Evolutionary conservation across 2,329 filamentous ascomycete species (phyloP), one percentile per base, ranked within the genome.

Genomic region (Metarhizium anisopliae): DNA sequence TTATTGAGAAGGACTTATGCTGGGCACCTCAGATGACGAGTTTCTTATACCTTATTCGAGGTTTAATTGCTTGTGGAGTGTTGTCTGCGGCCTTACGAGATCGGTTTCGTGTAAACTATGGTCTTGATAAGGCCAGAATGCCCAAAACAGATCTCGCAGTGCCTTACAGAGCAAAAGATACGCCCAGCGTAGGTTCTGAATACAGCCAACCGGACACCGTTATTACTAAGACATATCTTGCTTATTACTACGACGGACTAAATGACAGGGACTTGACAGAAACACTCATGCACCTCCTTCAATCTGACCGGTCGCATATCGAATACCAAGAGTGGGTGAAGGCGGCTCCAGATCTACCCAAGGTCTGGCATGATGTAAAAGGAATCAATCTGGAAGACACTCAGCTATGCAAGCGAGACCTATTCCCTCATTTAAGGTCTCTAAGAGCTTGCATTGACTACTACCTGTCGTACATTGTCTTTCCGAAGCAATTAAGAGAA

Each of bases 181-280:
- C 59, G 5, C 82, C 82, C 0, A 70, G 77, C 0, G 63, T 70
- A 0, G 71, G 77, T 1, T 75, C 82, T 0, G 81, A 85, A 59
- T 85, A 83, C 61, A 80, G 80, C 77, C 85, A 90, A 59, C 84
- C 85, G 0, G 77, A 90, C 60, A 83, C 87, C 0, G 76, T 81
- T 0, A 84, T 90, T 2, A 38, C 83, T 0, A 71, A 90, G 1
- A 90, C 86, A 0, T 84, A 80, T 13, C 68, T 91, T 0, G 76
- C 79, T 0, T 89, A 86, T 61, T 90, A 90, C 61, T 86, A 89
- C 52, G 66, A 73, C 1, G 85, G 84, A 0, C 65, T 87, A 0
- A 74, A 54, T 0, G 67, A 82, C 25, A 61, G 75, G 0, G 73
- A 85, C 2, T 61, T 87, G 0, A 71, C 72, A 87, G 13, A 55